phyloP scores from a whole-genome alignment of 352 stramenopile genomes.

The Phytophthora meadii region DNA sequence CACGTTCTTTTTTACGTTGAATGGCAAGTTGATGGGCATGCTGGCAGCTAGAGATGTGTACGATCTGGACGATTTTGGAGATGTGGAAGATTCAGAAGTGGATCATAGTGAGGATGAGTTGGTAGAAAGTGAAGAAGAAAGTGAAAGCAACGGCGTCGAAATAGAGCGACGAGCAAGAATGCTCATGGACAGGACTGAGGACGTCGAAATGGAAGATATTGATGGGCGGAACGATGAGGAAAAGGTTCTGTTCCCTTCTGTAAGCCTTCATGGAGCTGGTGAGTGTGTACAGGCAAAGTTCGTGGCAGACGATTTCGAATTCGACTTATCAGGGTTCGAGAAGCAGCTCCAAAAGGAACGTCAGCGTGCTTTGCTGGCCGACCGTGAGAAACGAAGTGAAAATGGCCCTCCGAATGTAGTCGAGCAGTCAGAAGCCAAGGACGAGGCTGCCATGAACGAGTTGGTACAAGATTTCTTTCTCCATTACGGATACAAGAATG shows the following conservation, averaged over 20 bases:
- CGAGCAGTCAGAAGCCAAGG: slow-evolving; percentile 24
- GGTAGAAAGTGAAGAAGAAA: slow-evolving; percentile 17
- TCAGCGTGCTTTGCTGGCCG: slow-evolving; percentile 42
- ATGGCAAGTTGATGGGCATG: slow-evolving; percentile 58
- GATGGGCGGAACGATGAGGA: slow-evolving; percentile 21
- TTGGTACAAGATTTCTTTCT: slow-evolving; percentile 54
- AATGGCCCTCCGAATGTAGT: not conserved
- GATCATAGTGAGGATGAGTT: slow-evolving; percentile 18
- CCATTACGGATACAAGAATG: slow-evolving; percentile 47
- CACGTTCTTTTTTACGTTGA: slow-evolving; percentile 81
- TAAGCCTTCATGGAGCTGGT: slow-evolving; percentile 56
- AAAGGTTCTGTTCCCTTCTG: slow-evolving; percentile 44
- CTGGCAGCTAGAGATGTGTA: slow-evolving; percentile 56
- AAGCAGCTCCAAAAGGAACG: slow-evolving; percentile 45
- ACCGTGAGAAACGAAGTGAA: slow-evolving; percentile 11
- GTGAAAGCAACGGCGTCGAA: slow-evolving; percentile 16
- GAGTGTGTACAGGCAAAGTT: slow-evolving; percentile 34
- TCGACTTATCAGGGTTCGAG: slow-evolving; percentile 56
- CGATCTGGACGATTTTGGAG: slow-evolving; percentile 51
- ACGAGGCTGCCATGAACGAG: slow-evolving; percentile 43
- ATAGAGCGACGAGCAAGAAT: not conserved
- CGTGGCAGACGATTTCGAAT: slow-evolving; percentile 42
- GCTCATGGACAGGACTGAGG: slow-evolving; percentile 1
- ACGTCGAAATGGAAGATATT: slow-evolving; percentile 40
- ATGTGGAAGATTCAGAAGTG: slow-evolving; percentile 14